Evolutionary conservation across 2,329 filamentous ascomycete genomes (phyloP).

Genomic region (Sarocladium brachiariae): DNA sequence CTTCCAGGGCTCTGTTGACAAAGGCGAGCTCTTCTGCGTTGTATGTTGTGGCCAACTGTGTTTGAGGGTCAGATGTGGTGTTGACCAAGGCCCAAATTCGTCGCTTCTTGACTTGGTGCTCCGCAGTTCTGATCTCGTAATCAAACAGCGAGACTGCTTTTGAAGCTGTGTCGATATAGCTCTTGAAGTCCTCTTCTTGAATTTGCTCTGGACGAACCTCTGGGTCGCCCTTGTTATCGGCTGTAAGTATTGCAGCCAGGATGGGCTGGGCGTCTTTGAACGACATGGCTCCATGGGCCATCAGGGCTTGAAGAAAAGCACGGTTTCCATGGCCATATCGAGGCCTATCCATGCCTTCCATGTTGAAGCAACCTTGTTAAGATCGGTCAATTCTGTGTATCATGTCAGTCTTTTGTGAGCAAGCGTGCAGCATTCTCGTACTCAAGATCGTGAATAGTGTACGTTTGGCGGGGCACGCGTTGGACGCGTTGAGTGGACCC

Average conservation of each 20-base stretch:
- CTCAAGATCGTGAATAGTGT: too few relatives aligned
- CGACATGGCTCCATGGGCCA: constrained; percentile 72
- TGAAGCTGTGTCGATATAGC: constrained; percentile 65
- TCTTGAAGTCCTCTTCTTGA: constrained; percentile 58
- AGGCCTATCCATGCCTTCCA: constrained; percentile 18
- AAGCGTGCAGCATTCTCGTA: too few relatives aligned
- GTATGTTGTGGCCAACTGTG: constrained; percentile 79
- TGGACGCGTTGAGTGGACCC: constrained; percentile 7
- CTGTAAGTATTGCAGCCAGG: constrained; percentile 68
- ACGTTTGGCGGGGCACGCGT: constrained; percentile 7
- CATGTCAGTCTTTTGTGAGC: too few relatives aligned
- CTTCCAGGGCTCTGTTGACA: constrained; percentile 79
- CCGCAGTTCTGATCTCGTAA: constrained; percentile 72
- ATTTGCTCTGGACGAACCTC: constrained; percentile 53
- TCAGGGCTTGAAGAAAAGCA: constrained; percentile 84
- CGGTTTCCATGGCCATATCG: constrained; percentile 61
- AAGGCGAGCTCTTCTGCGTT: constrained; percentile 81
- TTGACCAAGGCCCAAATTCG: constrained; percentile 84
- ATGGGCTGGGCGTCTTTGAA: constrained; percentile 65
- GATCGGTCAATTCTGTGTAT: too few relatives aligned
- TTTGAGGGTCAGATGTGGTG: constrained; percentile 74
- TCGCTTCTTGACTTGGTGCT: constrained; percentile 60
- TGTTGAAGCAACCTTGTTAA: neutral
- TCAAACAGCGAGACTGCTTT: constrained; percentile 71
- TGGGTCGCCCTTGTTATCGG: constrained; percentile 30